Conservation (phyloP, 2,329 filamentous ascomycete genomes). For the Alternaria solani region DNA sequence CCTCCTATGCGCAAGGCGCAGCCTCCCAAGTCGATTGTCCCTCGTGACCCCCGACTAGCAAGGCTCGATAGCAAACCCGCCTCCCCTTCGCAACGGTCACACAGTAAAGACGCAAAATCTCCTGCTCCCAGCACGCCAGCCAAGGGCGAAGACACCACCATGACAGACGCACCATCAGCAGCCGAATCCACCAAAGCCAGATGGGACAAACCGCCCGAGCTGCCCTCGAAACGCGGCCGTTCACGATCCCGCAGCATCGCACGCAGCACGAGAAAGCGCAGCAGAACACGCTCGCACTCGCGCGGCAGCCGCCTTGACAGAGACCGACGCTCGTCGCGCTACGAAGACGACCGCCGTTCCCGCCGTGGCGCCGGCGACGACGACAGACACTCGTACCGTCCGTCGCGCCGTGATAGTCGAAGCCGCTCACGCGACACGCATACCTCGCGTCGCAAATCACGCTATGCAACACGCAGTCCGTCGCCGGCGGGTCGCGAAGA, state of each 20-base stretch:
- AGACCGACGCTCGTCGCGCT: constrained; percentile 37
- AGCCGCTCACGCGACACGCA: constrained; percentile 44
- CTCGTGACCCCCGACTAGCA: constrained; percentile 46
- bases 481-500: constrained; percentile 29
- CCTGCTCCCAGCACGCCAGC: constrained; percentile 22
- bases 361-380: constrained; percentile 38
- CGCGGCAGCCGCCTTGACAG: constrained; percentile 44
- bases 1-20: constrained; percentile 50
- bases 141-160: constrained; percentile 35
- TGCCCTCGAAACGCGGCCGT: constrained; percentile 34
- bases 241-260: constrained; percentile 44
- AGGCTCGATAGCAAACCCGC: constrained; percentile 41
- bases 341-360: constrained; percentile 35
- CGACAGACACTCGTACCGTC: constrained; percentile 37
- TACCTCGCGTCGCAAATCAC: constrained; percentile 39
- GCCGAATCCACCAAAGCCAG: constrained; percentile 30
- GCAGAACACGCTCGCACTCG: constrained; percentile 41
- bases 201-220: constrained; percentile 36
- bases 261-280: constrained; percentile 38
- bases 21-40: constrained; percentile 46
- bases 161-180: constrained; percentile 37
- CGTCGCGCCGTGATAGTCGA: constrained; percentile 39
- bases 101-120: constrained; percentile 30
- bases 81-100: constrained; percentile 34
- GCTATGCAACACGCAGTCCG: constrained; percentile 38